Conservation (phyloP, 495 filamentous ascomycete genomes). For the Neurospora africana region DNA sequence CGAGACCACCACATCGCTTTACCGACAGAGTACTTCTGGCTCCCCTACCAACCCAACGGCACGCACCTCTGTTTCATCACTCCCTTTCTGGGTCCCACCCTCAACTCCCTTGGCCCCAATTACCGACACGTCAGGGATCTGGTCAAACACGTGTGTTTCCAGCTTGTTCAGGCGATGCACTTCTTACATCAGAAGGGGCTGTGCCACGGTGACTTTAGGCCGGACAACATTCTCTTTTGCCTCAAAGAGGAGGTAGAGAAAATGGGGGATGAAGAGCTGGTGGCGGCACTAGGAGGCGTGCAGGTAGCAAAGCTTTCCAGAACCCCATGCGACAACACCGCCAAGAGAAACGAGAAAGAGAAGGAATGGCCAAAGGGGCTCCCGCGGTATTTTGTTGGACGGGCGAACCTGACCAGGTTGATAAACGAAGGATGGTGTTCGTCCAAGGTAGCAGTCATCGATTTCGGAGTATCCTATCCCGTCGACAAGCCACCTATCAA, state of each 20-base stretch:
- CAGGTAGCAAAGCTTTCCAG: neutral
- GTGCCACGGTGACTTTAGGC: constrained; percentile 20
- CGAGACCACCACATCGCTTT: constrained; percentile 7
- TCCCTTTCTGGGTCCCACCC: constrained; percentile 12
- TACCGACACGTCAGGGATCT: constrained; percentile 4
- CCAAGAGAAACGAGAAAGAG: neutral
- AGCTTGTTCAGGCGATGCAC: constrained; percentile 7
- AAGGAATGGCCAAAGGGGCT: neutral
- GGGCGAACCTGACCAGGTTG: neutral
- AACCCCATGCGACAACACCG: neutral
- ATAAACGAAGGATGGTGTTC: constrained; percentile 1
- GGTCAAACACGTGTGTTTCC: constrained; percentile 17
- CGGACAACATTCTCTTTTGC: constrained; percentile 16
- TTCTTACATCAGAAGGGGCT: constrained; percentile 14
- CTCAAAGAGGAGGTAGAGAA: constrained; percentile 15
- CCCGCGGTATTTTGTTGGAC: constrained; percentile 13
- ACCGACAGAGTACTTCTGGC: constrained; percentile 21
- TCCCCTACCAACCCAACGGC: constrained; percentile 27
- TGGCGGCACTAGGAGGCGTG: constrained; percentile 6
- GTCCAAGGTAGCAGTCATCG: constrained; percentile 10
- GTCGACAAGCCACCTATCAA: neutral
- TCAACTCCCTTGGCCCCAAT: accelerated
- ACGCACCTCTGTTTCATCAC: constrained; percentile 25
- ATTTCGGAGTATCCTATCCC: constrained; percentile 19
- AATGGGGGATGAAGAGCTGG: constrained; percentile 5